Percentiles rank a stretch among this genome's conserved stretches.
Evolutionary conservation across 768 basidiomycete species (phyloP).

Genomic region (Suillus weaverae): DNA sequence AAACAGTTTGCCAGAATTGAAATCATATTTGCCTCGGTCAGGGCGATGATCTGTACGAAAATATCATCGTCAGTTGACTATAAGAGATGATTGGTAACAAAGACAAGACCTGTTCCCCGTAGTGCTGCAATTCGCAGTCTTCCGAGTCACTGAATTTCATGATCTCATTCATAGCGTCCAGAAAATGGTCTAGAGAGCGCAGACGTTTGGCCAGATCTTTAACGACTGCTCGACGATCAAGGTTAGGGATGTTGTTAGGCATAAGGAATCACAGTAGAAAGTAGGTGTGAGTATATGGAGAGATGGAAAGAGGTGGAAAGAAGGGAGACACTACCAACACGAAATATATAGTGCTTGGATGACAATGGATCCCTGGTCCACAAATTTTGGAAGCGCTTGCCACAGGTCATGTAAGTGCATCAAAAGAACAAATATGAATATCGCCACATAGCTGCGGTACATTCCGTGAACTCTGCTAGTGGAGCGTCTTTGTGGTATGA

Average conservation of each 20-base stretch:
- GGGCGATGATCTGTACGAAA: slow-evolving; percentile 41
- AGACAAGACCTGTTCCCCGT: slow-evolving; percentile 26
- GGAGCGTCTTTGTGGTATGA: no score
- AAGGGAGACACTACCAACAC: slow-evolving; percentile 11
- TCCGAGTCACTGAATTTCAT: slow-evolving; percentile 17
- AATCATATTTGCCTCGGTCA: slow-evolving; percentile 48
- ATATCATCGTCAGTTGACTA: slow-evolving; percentile 7
- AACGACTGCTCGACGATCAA: slow-evolving; percentile 23
- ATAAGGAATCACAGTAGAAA: neutral
- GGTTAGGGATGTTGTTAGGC: slow-evolving; percentile 10
- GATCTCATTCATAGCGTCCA: slow-evolving; percentile 27
- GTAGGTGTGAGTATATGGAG: neutral
- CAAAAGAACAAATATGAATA: neutral
- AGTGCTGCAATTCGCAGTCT: slow-evolving; percentile 20
- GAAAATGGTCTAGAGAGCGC: slow-evolving; percentile 27
- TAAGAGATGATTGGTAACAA: neutral
- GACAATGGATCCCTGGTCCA: neutral
- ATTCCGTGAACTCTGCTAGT: neutral
- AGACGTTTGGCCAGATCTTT: slow-evolving; percentile 28
- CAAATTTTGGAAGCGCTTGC: neutral
- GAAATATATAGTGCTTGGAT: slow-evolving; percentile 21
- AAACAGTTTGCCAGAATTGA: neutral
- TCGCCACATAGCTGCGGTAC: slow-evolving; percentile 15
- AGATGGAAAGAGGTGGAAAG: slow-evolving; percentile 11
- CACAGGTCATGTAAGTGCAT: neutral